phyloP scores from a whole-genome alignment of 2,329 filamentous ascomycete species.

The Teratosphaeria zuluensis region DNA sequence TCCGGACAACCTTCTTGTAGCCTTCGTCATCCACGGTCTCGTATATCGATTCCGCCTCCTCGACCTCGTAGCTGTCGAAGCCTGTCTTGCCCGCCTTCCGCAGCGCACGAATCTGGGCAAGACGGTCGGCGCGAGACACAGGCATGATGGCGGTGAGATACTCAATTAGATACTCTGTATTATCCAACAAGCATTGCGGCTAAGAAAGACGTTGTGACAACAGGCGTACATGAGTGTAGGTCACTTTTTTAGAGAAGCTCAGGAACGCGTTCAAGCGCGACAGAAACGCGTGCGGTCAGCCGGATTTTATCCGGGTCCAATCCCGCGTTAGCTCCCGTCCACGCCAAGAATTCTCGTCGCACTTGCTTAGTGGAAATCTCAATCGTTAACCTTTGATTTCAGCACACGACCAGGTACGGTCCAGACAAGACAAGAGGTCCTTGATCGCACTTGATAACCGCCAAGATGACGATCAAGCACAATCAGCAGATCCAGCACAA shows the following conservation, averaged over 20 bases:
- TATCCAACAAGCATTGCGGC: not conserved
- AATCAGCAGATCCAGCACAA: constrained; percentile 98
- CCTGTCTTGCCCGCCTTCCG: constrained; percentile 85
- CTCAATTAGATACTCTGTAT: not conserved
- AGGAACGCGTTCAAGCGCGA: not conserved
- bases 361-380: not conserved
- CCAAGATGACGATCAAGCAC: constrained; percentile 83
- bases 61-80: constrained; percentile 75
- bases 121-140: constrained; percentile 23
- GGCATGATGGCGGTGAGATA: constrained; percentile 14
- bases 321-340: not conserved
- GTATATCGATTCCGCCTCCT: constrained; percentile 77
- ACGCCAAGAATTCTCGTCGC: not conserved
- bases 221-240: too few relatives aligned
- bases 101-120: constrained; percentile 73
- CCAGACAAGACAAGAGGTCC: constrained; percentile 3
- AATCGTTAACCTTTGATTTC: not conserved
- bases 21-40: constrained; percentile 94
- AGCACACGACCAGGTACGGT: constrained; percentile 1
- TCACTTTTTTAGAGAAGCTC: too few relatives aligned
- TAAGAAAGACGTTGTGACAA: not conserved
- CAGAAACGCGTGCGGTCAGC: not conserved
- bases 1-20: constrained; percentile 91
- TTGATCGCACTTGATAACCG: constrained; percentile 5
- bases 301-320: not conserved